Conservation (phyloP, 257 asterid genomes). For the Plectranthus barbatus region DNA sequence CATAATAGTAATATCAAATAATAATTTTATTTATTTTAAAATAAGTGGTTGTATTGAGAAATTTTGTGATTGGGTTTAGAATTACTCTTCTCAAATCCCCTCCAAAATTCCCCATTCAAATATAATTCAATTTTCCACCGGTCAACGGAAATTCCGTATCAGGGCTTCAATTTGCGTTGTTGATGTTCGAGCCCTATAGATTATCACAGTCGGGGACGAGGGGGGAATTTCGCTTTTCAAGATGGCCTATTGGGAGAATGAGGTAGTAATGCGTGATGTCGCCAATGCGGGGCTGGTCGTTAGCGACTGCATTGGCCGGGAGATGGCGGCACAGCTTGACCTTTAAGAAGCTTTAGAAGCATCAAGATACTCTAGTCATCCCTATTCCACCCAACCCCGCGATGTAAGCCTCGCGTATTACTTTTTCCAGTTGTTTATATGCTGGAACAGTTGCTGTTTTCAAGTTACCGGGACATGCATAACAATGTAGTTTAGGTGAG, state of each 20-base stretch:
- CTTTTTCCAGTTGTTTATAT: neutral
- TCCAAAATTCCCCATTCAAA: no score
- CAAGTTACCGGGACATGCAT: neutral
- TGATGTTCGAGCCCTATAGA: slow-evolving; percentile 17
- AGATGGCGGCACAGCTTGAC: slow-evolving; percentile 62
- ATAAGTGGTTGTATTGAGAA: no score
- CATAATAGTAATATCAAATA: no score
- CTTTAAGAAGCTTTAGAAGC: slow-evolving; percentile 92
- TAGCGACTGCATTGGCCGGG: slow-evolving; percentile 74
- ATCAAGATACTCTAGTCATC: slow-evolving; percentile 89
- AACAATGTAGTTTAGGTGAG: neutral
- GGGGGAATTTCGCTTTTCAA: neutral
- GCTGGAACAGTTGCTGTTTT: neutral
- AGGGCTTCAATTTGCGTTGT: slow-evolving; percentile 19
- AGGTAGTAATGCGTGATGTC: slow-evolving; percentile 85
- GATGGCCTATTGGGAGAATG: slow-evolving; percentile 56
- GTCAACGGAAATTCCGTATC: no score
- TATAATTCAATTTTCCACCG: no score
- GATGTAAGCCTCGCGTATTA: slow-evolving; percentile 42
- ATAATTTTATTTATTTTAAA: no score
- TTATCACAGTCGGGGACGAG: no score
- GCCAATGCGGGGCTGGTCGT: slow-evolving; percentile 83
- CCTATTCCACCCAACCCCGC: slow-evolving; percentile 83
- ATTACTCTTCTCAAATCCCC: no score
- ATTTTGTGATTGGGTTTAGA: no score